These are phyloP conservation scores for Phellinidium pouzarii DNA, from an alignment of 1,284 basidiomycete species.

Conservation along the genomic window DNA sequence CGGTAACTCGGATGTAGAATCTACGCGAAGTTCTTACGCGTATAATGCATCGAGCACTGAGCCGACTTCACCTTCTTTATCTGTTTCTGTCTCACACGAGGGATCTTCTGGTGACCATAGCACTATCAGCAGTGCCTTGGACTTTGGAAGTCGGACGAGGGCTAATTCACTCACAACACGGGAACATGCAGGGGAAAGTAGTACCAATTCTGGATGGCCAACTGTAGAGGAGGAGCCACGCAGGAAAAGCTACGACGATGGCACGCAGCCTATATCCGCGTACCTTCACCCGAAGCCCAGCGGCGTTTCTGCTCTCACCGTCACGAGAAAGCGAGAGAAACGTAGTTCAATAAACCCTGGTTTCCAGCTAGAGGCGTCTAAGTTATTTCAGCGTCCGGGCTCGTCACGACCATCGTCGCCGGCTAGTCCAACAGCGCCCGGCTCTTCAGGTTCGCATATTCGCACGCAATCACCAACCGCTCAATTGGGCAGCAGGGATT, in stretches of 20 bases:
- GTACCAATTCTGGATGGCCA: conserved; percentile 1
- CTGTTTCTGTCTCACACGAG: conserved; percentile 14
- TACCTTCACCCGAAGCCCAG: conserved; percentile 28
- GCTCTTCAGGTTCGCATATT: conserved; percentile 3
- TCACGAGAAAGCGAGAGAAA: conserved; percentile 30
- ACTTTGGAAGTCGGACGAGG: conserved; percentile 1
- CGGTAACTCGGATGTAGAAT: conserved; percentile 13
- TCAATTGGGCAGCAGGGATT: conserved; percentile 12
- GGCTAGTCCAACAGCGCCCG: not conserved
- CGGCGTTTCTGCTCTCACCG: conserved; percentile 21
- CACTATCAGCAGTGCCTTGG: not conserved
- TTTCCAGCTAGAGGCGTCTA: conserved; percentile 28
- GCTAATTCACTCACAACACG: conserved; percentile 21
- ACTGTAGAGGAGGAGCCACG: conserved; percentile 28
- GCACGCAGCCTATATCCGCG: conserved; percentile 44
- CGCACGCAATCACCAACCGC: conserved; percentile 1
- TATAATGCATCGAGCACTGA: conserved; percentile 6
- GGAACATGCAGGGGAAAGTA: conserved; percentile 12
- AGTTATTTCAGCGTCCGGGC: conserved; percentile 16
- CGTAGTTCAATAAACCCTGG: conserved; percentile 43
- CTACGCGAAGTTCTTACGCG: conserved; percentile 12
- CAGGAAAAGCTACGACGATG: conserved; percentile 55
- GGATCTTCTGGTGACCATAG: conserved; percentile 7
- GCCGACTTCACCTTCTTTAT: conserved; percentile 10
- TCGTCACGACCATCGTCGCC: conserved; percentile 23